Evolutionary conservation across 768 basidiomycete species (phyloP), one percentile per base, ranked within the genome.

Genomic region (Mycena latifolia): DNA sequence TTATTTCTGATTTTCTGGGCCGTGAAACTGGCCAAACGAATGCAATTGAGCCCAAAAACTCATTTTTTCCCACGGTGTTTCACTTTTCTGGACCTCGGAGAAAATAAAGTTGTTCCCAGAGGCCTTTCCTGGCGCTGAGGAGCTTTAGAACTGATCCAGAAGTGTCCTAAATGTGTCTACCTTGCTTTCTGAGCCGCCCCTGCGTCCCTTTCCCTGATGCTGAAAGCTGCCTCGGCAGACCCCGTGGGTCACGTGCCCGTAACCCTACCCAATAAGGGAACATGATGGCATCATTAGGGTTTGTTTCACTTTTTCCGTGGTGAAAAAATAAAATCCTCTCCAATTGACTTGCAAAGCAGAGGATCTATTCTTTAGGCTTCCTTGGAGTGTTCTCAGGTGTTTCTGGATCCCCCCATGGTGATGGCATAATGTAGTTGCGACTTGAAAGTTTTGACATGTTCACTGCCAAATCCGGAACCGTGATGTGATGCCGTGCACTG

Each of bases 51-150:
- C 3, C 8, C 29, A n/a, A 47, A 15, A 59, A 15, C 46, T 59
- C 47, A 25, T n/a, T 59, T 48, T 59, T 59, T 59, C 47, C 57
- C 57, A 48, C n/a, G n/a, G n/a, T n/a, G n/a, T n/a, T n/a, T n/a
- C n/a, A n/a, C n/a, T n/a, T n/a, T n/a, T n/a, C n/a, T 25, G 46
- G 57, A n/a, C n/a, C n/a, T n/a, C n/a, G n/a, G n/a, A n/a, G n/a
- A n/a, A n/a, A n/a, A n/a, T n/a, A n/a, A n/a, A n/a, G n/a, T n/a
- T n/a, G n/a, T n/a, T n/a, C n/a, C n/a, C n/a, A n/a, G n/a, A n/a
- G n/a, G n/a, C n/a, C n/a, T n/a, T n/a, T n/a, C n/a, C n/a, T n/a
- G n/a, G n/a, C n/a, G n/a, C n/a, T n/a, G n/a, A n/a, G n/a, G n/a
- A n/a, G n/a, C n/a, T n/a, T n/a, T n/a, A n/a, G n/a, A n/a, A n/a